Base-by-base conservation (phyloP, 2,329 filamentous ascomycete species). In the Calonectria multiphialidica region DNA sequence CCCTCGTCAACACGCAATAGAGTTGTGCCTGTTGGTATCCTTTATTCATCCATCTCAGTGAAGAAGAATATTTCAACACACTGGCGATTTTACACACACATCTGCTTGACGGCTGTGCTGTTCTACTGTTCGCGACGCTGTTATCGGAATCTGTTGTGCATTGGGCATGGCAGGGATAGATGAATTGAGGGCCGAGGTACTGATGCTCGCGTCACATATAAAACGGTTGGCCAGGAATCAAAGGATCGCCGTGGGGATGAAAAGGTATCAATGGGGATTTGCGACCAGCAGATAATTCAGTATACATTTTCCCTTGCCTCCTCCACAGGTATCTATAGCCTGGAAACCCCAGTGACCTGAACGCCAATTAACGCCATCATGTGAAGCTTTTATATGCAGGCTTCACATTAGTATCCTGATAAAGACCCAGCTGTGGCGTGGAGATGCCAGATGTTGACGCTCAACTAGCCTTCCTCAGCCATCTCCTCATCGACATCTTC, bases 401-500 rank as follows among this genome's bases (percentile, higher is more conserved):
- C 55, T 53, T 61, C n/a, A 64, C 28, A 67, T 59, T 28, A 66
- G 49, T 61, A 57, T 61, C 53, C 18, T 47, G 68, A 55, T 70
- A 50, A 18, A 68, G 37, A 47, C 61, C 28, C 50, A 42, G 30
- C 16, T 40, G 57, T 21, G 6, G 21, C 7, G 16, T 33, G 28
- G 21, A 16, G 33, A 59, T 64, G 53, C 33, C 30, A 53, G 74
- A 64, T 45, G 71, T 21, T n/a, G 40, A 73, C 37, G 55, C 70
- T 40, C 42, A 42, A 53, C 73, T 76, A 77, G 61, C 68, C 67
- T 62, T 82, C 79, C 72, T 89, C 88, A 28, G 87, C 89, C 86
- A 90, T 89, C 63, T 91, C 90, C 80, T 91, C 87, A 74, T 90
- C 88, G 61, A 86, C 87, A 76, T 90, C 87, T 49, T 86, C 86